phyloP scores from a whole-genome alignment of 345 rosid genomes.

The Eucalyptus dawsonii region DNA sequence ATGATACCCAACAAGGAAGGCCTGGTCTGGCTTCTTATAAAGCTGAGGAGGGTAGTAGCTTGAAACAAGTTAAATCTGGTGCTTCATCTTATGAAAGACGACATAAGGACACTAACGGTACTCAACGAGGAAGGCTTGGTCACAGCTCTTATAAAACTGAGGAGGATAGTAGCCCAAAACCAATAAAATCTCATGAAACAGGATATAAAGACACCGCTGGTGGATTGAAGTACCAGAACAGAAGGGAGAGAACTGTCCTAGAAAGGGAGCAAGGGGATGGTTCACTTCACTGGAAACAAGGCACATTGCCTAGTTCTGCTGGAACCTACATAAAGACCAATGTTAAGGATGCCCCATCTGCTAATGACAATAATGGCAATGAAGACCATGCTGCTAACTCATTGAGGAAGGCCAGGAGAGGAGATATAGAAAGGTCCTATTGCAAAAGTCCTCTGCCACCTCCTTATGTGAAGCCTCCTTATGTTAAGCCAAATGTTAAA shows the following conservation, averaged over 20 bases:
- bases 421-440: slow-evolving; percentile 22
- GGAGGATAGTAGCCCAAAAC: slow-evolving; percentile 25
- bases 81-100: slow-evolving; percentile 28
- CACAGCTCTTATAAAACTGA: slow-evolving; percentile 19
- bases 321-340: slow-evolving; percentile 8
- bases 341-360: slow-evolving; percentile 4
- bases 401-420: slow-evolving; percentile 15
- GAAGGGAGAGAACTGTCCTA: slow-evolving; percentile 20
- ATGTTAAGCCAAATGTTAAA: slow-evolving; percentile 6
- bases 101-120: slow-evolving; percentile 2
- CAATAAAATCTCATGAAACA: slow-evolving; percentile 28
- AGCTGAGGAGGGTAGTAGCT: slow-evolving; percentile 27
- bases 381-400: background rate
- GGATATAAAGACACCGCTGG: slow-evolving; percentile 6
- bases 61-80: slow-evolving; percentile 29
- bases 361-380: slow-evolving; percentile 7
- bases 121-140: slow-evolving; percentile 17
- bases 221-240: background rate
- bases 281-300: slow-evolving; percentile 5
- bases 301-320: slow-evolving; percentile 2
- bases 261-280: slow-evolving; percentile 8
- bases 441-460: slow-evolving; percentile 29
- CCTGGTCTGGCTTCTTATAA: slow-evolving; percentile 20
- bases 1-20: slow-evolving; percentile 12
- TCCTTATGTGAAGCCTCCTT: background rate